Evolutionary conservation across 495 filamentous ascomycete genomes (phyloP), one percentile per base, ranked within the genome.

Genomic region (Penicillium lagena): DNA sequence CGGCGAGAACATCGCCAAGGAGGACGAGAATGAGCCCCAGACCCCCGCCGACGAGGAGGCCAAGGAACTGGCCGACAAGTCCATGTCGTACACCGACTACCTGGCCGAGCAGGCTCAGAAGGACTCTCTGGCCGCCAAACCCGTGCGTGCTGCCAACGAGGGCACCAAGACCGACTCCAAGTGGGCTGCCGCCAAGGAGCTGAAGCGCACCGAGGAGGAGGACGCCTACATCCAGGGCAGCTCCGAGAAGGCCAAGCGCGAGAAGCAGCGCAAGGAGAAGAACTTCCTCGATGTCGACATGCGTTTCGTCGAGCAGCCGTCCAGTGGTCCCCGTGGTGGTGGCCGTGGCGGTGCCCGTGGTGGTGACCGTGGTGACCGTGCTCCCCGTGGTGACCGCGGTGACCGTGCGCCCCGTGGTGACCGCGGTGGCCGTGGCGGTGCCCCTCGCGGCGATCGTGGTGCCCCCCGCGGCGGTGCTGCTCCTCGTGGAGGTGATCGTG

Each of bases 221-320:
- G 83, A 85, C 34, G 75, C 76, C 46, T 96, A 85, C 76, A 81
- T 96, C 62, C 69, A 83, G 58, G 87, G 77, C 55, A 68, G 75
- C 46, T 77, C 74, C 38, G 85, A 85, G 64, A 96, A 95, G 82
- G 68, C 78, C 60, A 85, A 86, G 80, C 86, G 89, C 56, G 79
- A 87, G 70, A 84, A 88, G 60, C 84, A 93, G 75, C 86, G 86
- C 74, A 96, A 96, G 82, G 75, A 85, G 67, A 96, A 96, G 83
- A 81, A 85, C 64, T 59, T 83, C 64, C 64, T 98, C 47, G 88
- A 94, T 47, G 84, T 98, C 45, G 93, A 96, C 64, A 70, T 87
- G 52, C 79, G 80, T 49, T 91, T 76, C 59, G 76, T 87, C 43
- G 86, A 95, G 67, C 67, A 70, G 40, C 60, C 69, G 30, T 76